Evolutionary conservation across 306 rosid genomes (phyloP), one percentile per base, ranked within the genome.

Genomic region (Trifolium dubium): DNA sequence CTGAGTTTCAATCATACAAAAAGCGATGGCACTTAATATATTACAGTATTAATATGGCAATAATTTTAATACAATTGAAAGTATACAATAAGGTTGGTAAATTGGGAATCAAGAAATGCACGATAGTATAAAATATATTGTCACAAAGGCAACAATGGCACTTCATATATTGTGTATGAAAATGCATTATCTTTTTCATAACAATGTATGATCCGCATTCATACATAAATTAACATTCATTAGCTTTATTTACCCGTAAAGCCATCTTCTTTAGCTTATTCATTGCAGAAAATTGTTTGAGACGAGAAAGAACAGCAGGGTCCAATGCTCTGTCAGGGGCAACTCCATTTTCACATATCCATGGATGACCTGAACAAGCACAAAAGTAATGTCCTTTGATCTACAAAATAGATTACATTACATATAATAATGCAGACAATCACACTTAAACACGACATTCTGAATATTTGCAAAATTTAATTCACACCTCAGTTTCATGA

Each of bases 241-340:
- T 67, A 73, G 40, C 32, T 83, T 64, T 72, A 78, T 88, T 86
- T 86, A 95, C 99, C 79, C 99, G 86, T 53, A 95, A 77, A 55
- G 99, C 99, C 99, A 95, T 92, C 86, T 95, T 95, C 96, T 95
- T 95, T 65, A 95, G 85, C 85, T 95, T 95, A 75, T 95, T 95
- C 99, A 95, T 95, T 29, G 96, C 99, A 85, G 99, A 95, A 81
- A 95, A 95, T 81, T 84, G 90, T 85, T 95, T 95, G 83, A 95
- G 98, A 83, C 99, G 99, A 78, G 98, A 95, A 80, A 95, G 90
- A 64, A 95, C 99, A 63, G 99, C 99, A 62, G 99, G 90, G 82
- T 95, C 99, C 34, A 95, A 79, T 65, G 99, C 85, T 78, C 93
- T 88, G 82, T 95, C 99, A 64, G 99, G 99, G 80, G 99, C 99